Conservation (phyloP, 768 basidiomycete species). For the Lentinula aciculospora region DNA sequence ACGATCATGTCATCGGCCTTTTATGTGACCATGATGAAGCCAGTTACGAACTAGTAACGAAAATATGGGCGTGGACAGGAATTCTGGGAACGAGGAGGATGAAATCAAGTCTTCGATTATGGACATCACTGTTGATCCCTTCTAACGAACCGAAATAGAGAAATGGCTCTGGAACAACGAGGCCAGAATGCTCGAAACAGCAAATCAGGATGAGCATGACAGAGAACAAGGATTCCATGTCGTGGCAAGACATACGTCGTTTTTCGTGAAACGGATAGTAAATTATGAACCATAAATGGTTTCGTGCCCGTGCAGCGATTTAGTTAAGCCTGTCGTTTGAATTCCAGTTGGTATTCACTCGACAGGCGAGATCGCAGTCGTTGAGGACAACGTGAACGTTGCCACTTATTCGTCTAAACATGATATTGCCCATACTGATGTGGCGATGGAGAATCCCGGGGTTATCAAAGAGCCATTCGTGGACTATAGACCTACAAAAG, state of each 20-base stretch:
- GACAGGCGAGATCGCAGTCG: slow-evolving; percentile 9
- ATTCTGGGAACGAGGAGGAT: no score
- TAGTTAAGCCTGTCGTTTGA: background rate
- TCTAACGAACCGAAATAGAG: background rate
- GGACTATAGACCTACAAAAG: no score
- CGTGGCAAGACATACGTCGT: slow-evolving; percentile 6
- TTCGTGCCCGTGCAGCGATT: background rate
- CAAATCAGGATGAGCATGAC: slow-evolving; percentile 2
- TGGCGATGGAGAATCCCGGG: slow-evolving; percentile 12
- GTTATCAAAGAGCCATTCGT: slow-evolving; percentile 6
- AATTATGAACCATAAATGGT: slow-evolving; percentile 5
- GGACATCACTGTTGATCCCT: background rate
- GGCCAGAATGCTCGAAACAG: background rate
- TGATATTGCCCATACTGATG: slow-evolving; percentile 10
- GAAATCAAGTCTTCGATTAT: background rate
- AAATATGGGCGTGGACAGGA: no score
- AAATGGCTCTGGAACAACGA: background rate
- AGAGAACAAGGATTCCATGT: slow-evolving; percentile 9
- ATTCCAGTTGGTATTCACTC: background rate
- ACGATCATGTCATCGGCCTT: slow-evolving; percentile 72
- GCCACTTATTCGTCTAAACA: slow-evolving; percentile 10
- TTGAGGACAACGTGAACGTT: slow-evolving; percentile 9
- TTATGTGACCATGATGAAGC: background rate
- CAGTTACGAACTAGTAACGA: background rate
- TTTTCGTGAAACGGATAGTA: background rate